These are phyloP conservation scores for Entomortierella parvispora DNA, from an alignment of 192 early-diverging fungal species.

Conservation along the genomic window DNA sequence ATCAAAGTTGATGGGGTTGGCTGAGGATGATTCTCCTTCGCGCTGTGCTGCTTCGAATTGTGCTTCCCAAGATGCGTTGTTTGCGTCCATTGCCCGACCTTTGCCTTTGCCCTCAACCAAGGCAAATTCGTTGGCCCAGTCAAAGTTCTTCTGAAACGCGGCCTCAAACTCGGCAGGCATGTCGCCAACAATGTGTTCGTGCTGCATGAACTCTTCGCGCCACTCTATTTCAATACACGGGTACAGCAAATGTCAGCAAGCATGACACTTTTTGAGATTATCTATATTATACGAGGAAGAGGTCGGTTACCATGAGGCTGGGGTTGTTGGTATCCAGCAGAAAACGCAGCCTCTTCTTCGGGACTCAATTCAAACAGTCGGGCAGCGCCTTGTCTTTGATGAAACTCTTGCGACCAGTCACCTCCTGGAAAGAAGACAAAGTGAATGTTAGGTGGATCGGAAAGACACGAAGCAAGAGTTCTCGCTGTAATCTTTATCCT, in stretches of 20 bases:
- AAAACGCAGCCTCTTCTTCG: conserved; percentile 62
- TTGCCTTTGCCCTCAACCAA: conserved; percentile 71
- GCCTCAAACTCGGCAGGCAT: conserved; percentile 65
- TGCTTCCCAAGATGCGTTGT: conserved; percentile 65
- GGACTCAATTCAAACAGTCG: conserved; percentile 60
- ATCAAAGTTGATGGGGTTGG: conserved; percentile 55
- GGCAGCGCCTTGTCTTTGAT: conserved; percentile 30
- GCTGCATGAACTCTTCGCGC: conserved; percentile 63
- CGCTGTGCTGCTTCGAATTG: conserved; percentile 64
- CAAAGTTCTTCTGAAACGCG: conserved; percentile 68
- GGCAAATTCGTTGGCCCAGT: conserved; percentile 83
- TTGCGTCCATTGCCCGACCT: conserved; percentile 48
- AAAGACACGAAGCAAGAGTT: neutral
- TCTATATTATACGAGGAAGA: neutral
- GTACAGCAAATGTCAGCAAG: neutral
- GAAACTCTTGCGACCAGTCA: conserved; percentile 58
- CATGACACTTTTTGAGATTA: neutral
- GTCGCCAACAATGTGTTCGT: conserved; percentile 53
- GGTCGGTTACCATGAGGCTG: conserved; percentile 43
- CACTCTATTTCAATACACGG: conserved; percentile 39
- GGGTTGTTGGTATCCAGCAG: conserved; percentile 55
- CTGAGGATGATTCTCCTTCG: conserved; percentile 48
- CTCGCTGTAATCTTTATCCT: neutral
- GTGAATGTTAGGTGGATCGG: neutral
- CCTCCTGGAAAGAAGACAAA: conserved; percentile 17